Conservation (phyloP, 805 yeast genomes). For the Hanseniaspora thailandica region DNA sequence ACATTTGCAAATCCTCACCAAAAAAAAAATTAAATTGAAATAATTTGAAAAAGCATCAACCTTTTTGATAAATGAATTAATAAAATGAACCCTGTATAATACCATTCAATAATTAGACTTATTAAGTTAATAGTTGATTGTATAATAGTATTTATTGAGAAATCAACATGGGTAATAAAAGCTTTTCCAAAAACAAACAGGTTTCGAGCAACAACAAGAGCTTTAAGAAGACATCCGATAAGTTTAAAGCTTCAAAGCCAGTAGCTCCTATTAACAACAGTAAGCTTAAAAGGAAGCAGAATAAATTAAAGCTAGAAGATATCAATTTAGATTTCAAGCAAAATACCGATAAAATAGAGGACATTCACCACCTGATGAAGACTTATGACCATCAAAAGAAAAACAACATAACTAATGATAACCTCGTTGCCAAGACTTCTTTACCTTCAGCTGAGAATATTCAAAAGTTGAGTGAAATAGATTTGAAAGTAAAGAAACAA, state of each 20-base stretch:
- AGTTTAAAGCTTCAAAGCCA: background rate
- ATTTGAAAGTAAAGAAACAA: conserved; percentile 23
- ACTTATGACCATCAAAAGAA: conserved; percentile 13
- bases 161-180: background rate
- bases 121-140: too few relatives aligned
- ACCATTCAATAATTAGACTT: too few relatives aligned
- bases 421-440: conserved; percentile 1
- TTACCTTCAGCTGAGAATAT: background rate
- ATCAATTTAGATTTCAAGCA: conserved; percentile 19
- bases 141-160: too few relatives aligned
- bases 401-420: conserved; percentile 4
- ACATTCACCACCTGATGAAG: conserved; percentile 16
- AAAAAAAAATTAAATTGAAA: too few relatives aligned
- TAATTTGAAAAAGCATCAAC: background rate
- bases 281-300: conserved; percentile 23
- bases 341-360: conserved; percentile 14
- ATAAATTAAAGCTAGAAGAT: conserved; percentile 21
- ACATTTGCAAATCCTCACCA: background rate
- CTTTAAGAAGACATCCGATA: conserved; percentile 3
- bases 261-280: conserved; percentile 6
- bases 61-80: too few relatives aligned
- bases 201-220: background rate
- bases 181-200: background rate
- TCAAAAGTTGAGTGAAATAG: conserved; percentile 20
- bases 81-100: too few relatives aligned